Base-by-base conservation (phyloP, 495 filamentous ascomycete species). In the Astrothelium macrocarpum region DNA sequence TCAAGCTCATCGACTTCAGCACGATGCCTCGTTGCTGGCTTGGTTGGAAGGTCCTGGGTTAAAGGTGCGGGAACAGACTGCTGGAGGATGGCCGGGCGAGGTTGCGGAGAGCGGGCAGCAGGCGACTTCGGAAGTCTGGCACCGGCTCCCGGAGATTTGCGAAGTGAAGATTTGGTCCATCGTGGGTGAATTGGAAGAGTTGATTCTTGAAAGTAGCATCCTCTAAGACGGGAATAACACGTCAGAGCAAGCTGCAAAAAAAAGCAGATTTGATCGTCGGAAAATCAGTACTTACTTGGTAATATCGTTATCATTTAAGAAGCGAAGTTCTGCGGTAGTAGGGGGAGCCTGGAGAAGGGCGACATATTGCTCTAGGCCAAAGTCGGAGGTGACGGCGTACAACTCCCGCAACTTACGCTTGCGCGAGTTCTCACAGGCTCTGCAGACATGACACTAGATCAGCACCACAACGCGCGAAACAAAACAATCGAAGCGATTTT, bases 381-480 rank as follows among this genome's bases (percentile, higher is more conserved):
- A 49, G 59, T 76, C 78, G 66, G 80, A 74, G 70, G 82, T 78
- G 74, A 84, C 78, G 63, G 80, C 77, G 78, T 86, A 92, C 69
- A 95, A 82, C 78, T 90, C 87, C 69, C 84, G 85, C 71, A 95
- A 78, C 77, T 92, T 92, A 74, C 87, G 85, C 81, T 91, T 90
- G 71, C 89, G 87, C 78, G 87, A 87, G 77, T 75, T 77, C 78
- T 85, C 81, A 81, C 86, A 87, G 80, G 81, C 83, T 80, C 89
- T 92, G 60, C 60, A 60, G 61, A 49, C 23, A 65, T 65, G 59
- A 56, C 10, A 23, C 25, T 5, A 68, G 64, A 75, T 72, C 63
- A 74, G 69, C 71, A 73, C 62, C 73, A 77, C 63, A 25, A 53
- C 62, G 42, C 59, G 25, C 49, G 1, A 59, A 65, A 71, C 53